phyloP scores from a whole-genome alignment of 495 filamentous ascomycete species.

The Penicillium steckii region DNA sequence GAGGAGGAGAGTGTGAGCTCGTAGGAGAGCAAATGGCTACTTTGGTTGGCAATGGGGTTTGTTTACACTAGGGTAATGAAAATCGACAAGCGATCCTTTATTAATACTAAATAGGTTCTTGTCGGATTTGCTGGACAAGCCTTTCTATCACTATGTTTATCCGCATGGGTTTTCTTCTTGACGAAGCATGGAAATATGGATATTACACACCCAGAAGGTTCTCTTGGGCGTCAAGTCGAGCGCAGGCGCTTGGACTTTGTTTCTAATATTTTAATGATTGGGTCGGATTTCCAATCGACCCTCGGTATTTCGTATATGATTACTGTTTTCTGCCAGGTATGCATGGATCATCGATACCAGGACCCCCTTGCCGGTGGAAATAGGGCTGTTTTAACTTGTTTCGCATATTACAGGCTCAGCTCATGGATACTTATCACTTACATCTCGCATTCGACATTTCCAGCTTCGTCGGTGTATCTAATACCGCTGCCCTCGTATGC shows the following conservation, averaged over 20 bases:
- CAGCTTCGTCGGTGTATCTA: conserved; percentile 37
- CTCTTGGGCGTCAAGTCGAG: conserved; percentile 23
- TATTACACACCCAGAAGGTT: conserved; percentile 26
- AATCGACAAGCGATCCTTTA: background rate
- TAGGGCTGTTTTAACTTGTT: background rate
- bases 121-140: conserved; percentile 33
- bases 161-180: conserved; percentile 41
- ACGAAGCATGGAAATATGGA: conserved; percentile 39
- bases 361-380: background rate
- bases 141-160: conserved; percentile 26
- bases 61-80: conserved; percentile 8
- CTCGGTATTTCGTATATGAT: conserved; percentile 23
- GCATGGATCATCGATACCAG: background rate
- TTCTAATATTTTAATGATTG: conserved; percentile 34
- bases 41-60: conserved; percentile 34
- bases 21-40: conserved; percentile 37
- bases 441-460: conserved; percentile 36
- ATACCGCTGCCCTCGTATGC: conserved; percentile 34
- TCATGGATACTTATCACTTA: conserved; percentile 34
- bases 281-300: conserved; percentile 33
- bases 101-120: conserved; percentile 24
- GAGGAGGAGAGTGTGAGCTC: conserved; percentile 24
- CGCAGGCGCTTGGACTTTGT: conserved; percentile 31
- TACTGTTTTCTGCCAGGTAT: conserved; percentile 21
- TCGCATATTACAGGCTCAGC: background rate